Conservation (phyloP, 2,329 filamentous ascomycete species). For the Shiraia sp. region DNA sequence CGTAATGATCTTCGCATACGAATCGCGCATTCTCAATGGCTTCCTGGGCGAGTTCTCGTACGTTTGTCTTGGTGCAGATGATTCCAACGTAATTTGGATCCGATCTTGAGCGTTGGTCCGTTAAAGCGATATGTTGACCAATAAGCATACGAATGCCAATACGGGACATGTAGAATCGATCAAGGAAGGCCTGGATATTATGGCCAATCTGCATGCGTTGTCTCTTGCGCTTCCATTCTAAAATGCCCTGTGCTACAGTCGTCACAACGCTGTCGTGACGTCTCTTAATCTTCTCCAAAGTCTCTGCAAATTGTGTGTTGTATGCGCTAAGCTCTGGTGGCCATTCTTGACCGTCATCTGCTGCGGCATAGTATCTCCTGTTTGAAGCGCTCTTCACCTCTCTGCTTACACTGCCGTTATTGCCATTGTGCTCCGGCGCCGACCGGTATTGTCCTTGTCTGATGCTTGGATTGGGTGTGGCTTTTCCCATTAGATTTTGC, state of each 20-base stretch:
- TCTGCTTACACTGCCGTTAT: constrained; percentile 54
- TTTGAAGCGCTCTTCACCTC: constrained; percentile 51
- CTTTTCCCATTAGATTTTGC: constrained; percentile 73
- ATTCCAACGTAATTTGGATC: constrained; percentile 97
- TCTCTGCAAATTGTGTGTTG: constrained; percentile 87
- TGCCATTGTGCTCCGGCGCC: constrained; percentile 53
- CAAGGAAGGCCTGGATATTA: constrained; percentile 95
- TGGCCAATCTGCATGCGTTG: constrained; percentile 98
- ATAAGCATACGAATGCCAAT: constrained; percentile 99
- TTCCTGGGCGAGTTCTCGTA: constrained; percentile 90
- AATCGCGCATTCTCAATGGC: constrained; percentile 99
- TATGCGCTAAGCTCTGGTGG: constrained; percentile 92
- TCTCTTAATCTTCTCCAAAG: constrained; percentile 90
- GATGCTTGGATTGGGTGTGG: constrained; percentile 88
- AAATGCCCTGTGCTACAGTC: constrained; percentile 94
- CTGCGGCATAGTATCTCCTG: constrained; percentile 85
- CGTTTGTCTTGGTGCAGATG: constrained; percentile 98
- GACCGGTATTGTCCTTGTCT: constrained; percentile 77
- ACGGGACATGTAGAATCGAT: constrained; percentile 99
- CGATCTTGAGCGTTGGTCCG: constrained; percentile 84
- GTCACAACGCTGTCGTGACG: constrained; percentile 97
- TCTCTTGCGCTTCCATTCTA: constrained; percentile 95
- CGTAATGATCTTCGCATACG: constrained; percentile 98
- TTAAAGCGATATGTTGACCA: constrained; percentile 95
- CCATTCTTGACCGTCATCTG: constrained; percentile 88